phyloP scores from a whole-genome alignment of 2,329 filamentous ascomycete genomes.

The Colletotrichum sp. region DNA sequence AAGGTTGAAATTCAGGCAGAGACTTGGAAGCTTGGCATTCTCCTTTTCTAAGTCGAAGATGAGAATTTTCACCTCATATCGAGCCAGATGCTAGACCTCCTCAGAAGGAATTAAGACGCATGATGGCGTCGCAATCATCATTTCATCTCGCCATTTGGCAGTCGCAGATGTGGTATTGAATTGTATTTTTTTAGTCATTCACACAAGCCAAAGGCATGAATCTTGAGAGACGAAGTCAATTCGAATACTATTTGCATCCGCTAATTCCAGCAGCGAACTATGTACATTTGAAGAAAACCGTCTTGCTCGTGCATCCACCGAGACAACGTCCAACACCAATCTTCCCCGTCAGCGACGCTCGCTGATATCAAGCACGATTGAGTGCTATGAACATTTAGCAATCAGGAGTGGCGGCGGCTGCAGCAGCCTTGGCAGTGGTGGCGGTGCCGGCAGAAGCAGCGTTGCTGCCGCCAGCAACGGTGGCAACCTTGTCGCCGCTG shows the following conservation, averaged over 20 bases:
- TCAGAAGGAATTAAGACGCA: background rate
- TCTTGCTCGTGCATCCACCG: background rate
- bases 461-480: background rate
- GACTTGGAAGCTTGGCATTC: background rate
- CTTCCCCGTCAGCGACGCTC: background rate
- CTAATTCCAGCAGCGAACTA: constrained; percentile 3
- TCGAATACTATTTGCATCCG: background rate
- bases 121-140: background rate
- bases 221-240: background rate
- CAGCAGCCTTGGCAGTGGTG: background rate
- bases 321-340: background rate
- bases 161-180: background rate
- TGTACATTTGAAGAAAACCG: background rate
- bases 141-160: background rate
- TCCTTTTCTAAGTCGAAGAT: background rate
- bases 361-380: background rate
- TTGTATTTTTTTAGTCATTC: background rate
- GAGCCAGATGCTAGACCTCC: background rate
- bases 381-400: background rate
- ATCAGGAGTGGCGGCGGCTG: background rate
- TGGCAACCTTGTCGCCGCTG: background rate
- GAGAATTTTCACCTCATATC: background rate
- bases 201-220: background rate
- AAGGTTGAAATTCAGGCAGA: background rate
- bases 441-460: background rate